phyloP scores from a whole-genome alignment of 345 rosid species.

The Citrus cavaleriei region DNA sequence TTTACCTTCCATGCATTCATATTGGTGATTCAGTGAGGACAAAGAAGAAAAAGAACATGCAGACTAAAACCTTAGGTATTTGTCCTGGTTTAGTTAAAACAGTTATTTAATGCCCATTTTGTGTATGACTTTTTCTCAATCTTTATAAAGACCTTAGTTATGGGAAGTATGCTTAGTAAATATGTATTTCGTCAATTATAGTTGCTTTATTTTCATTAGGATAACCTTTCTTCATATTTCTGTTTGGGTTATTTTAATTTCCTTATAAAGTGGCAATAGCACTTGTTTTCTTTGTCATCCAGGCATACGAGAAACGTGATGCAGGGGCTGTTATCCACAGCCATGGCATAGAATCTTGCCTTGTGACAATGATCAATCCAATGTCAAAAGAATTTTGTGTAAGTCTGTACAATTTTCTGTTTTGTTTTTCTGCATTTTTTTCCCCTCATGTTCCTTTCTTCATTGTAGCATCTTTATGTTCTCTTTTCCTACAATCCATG shows the following conservation, averaged over 20 bases:
- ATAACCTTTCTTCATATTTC: constrained; percentile 1
- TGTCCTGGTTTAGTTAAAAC: constrained; percentile 1
- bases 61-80: not conserved
- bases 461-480: not conserved
- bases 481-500: not conserved
- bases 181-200: constrained; percentile 2
- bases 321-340: constrained; percentile 99
- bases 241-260: not conserved
- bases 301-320: constrained; percentile 86
- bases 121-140: constrained; percentile 6
- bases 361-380: constrained; percentile 91
- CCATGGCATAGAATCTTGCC: constrained; percentile 96
- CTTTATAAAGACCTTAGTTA: not conserved
- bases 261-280: not conserved
- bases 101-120: not conserved
- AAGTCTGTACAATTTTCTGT: constrained; percentile 20
- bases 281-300: constrained; percentile 12
- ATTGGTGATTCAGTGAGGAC: not conserved
- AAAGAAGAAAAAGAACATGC: not conserved
- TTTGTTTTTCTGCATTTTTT: not conserved
- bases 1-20: not conserved
- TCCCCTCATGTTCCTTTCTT: not conserved
- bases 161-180: not conserved
- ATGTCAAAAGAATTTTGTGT: constrained; percentile 80
- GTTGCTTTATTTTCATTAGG: not conserved